Evolutionary conservation across 2,329 filamentous ascomycete genomes (phyloP).

Genomic region (Cryphonectria carpinicola): DNA sequence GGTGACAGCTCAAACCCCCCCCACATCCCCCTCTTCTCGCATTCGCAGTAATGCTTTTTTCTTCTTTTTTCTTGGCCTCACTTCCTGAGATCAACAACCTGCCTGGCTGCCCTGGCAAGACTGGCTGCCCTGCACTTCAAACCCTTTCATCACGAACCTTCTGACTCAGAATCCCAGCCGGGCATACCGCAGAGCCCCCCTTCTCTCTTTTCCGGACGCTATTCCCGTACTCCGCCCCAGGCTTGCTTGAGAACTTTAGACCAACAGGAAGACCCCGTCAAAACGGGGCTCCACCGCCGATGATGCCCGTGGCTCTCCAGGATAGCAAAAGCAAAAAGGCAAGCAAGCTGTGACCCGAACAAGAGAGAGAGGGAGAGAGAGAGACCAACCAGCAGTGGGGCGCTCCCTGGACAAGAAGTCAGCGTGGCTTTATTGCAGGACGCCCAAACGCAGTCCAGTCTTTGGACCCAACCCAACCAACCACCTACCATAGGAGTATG

Average conservation of each 20-base stretch:
- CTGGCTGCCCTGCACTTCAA: background rate
- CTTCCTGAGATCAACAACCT: background rate
- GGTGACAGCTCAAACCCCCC: background rate
- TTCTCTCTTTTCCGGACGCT: background rate
- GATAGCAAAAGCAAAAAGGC: background rate
- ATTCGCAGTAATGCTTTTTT: too few relatives aligned
- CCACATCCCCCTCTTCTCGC: background rate
- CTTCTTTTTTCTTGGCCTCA: background rate
- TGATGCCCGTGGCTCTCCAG: conserved; percentile 4
- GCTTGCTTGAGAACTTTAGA: background rate
- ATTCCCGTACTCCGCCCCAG: conserved; percentile 12
- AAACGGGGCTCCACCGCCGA: background rate
- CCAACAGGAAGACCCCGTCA: background rate
- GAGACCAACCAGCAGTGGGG: too few relatives aligned
- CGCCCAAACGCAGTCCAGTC: background rate
- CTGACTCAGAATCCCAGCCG: conserved; percentile 2
- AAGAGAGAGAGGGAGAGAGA: background rate
- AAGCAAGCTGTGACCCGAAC: background rate
- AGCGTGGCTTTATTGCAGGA: conserved; percentile 4
- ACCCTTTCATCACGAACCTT: background rate
- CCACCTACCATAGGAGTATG: background rate
- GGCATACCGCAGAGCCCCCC: conserved; percentile 2
- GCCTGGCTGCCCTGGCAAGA: too few relatives aligned
- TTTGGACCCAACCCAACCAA: background rate
- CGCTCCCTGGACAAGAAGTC: background rate